phyloP scores from a whole-genome alignment of 495 filamentous ascomycete species.

The Tuber magnatum region DNA sequence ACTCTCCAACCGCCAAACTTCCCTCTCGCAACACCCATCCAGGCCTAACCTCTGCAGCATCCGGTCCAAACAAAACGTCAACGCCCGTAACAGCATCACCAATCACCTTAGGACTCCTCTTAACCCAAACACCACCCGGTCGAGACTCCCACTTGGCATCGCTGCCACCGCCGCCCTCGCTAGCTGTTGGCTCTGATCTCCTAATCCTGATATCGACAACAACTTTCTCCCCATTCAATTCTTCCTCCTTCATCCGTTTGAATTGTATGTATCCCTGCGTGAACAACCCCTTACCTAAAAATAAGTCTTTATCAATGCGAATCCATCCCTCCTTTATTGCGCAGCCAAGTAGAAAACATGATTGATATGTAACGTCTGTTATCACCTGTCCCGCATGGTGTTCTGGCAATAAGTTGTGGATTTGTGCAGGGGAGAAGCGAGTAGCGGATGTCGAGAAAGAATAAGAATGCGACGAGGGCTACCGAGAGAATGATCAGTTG shows the following conservation, averaged over 20 bases:
- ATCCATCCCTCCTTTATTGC: constrained; percentile 62
- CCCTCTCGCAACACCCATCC: constrained; percentile 72
- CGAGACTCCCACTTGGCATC: constrained; percentile 73
- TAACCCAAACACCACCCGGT: constrained; percentile 77
- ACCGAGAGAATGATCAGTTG: constrained; percentile 65
- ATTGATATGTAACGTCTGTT: constrained; percentile 79
- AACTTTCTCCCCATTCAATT: constrained; percentile 69
- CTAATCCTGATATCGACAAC: constrained; percentile 78
- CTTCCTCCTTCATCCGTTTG: constrained; percentile 80
- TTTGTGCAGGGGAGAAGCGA: constrained; percentile 68
- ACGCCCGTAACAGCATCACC: constrained; percentile 70
- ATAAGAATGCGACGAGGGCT: constrained; percentile 60
- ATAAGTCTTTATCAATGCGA: constrained; percentile 86
- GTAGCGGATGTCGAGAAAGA: constrained; percentile 73
- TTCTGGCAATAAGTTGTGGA: constrained; percentile 73
- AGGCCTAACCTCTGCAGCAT: constrained; percentile 79
- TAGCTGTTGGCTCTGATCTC: constrained; percentile 58
- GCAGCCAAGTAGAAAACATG: constrained; percentile 76
- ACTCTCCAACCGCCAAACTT: constrained; percentile 46
- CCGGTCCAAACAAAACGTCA: constrained; percentile 86
- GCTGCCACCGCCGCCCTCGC: constrained; percentile 53
- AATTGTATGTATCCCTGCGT: constrained; percentile 77
- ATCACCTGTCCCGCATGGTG: constrained; percentile 75
- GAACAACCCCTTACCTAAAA: constrained; percentile 64
- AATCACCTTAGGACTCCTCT: constrained; percentile 65